Evolutionary conservation across 129 eudicot species (phyloP), one percentile per base, ranked within the genome.

Genomic region (Centaurea solstitialis): DNA sequence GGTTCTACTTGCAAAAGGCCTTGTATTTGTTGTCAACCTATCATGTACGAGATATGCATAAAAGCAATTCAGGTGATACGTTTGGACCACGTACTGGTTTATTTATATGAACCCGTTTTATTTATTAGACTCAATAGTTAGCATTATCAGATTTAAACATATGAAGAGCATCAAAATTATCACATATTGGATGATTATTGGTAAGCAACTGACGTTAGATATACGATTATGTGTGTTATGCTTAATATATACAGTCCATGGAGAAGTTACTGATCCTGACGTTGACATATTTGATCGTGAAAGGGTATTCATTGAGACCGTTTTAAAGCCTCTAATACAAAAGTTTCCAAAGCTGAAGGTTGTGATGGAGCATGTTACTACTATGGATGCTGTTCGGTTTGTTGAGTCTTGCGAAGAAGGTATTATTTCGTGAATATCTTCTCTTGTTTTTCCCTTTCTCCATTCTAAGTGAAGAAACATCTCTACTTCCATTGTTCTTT

Each of bases 331-430:
- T 23, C 84, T 96, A 66, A 80, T 90, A 23, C 87, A 85, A 23
- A 96, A 81, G 77, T 81, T 96, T 66, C 99, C 99, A 21, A 88
- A 71, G 24, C 76, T 96, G 26, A 96, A 96, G 81, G 87, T 96
- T 80, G 99, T 96, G 53, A 96, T 96, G 99, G 99, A 96, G 88
- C 99, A 96, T 86, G 83, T 96, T 70, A 96, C 99, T 35, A 96
- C 98, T 10, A 87, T 81, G 87, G 98, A 96, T 72, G 99, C 98
- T 62, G 93, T 89, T 66, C 85, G 82, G 33, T 96, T 96, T 93
- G 90, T 96, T 7, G 90, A 91, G 84, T 96, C 99, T 21, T 89
- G 97, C 47, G 77, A 81, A 65, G 95, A 85, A 91, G 97, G 99
- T 93, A 85, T 64, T 74, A 37, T 77, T n/a, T 3, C n/a, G 50